Conservation (phyloP, 345 rosid species). For the Acer negundo region DNA sequence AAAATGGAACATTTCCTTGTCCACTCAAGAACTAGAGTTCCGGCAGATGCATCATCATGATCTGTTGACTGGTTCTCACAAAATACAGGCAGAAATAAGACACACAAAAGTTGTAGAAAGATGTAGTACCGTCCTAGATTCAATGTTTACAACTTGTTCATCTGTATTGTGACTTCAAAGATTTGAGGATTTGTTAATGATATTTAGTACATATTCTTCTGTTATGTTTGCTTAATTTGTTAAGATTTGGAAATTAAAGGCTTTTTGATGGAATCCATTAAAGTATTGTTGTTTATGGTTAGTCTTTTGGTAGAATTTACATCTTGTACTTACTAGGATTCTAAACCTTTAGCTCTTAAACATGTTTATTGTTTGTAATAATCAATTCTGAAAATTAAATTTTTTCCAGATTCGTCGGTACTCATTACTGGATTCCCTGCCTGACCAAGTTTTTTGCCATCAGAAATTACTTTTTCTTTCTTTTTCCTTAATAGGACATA, state of each 20-base stretch:
- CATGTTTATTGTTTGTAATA: no score
- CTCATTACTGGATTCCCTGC: background rate
- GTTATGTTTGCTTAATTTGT: background rate
- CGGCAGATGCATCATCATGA: no score
- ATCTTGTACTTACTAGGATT: background rate
- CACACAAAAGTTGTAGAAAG: no score
- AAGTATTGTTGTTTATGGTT: background rate
- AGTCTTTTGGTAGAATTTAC: background rate
- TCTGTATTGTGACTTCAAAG: background rate
- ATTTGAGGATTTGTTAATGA: background rate
- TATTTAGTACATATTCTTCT: no score
- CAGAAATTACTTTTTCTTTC: no score
- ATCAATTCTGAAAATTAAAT: background rate
- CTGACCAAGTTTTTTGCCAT: background rate
- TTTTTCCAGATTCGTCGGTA: background rate
- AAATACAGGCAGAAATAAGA: no score
- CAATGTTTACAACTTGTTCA: background rate
- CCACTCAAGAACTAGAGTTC: no score
- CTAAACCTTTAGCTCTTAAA: no score
- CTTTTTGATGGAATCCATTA: constrained; percentile 5
- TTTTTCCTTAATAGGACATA: no score
- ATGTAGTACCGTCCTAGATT: background rate
- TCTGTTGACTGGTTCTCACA: no score
- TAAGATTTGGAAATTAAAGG: background rate
- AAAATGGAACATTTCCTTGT: no score